Base-by-base conservation (phyloP, 2,329 filamentous ascomycete genomes). In the Trichoderma koningii region DNA sequence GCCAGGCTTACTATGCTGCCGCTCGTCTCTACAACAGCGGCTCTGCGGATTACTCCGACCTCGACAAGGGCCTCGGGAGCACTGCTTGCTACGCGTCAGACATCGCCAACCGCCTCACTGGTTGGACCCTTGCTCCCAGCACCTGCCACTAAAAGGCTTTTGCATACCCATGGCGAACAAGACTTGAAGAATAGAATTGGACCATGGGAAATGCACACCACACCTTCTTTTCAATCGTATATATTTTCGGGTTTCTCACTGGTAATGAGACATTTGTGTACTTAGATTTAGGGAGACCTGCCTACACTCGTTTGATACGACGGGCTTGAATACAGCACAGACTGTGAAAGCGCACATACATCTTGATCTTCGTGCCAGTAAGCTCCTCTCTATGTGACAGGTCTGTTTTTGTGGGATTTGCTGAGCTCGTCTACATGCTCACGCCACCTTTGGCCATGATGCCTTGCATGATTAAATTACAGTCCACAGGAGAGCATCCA, bases 21-120 rank as follows among this genome's bases (percentile, higher is more conserved):
- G 63, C 69, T 50, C 68, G 69, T 23, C 68, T 68, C 42, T 71
- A 71, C 57, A 71, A 71, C 68, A 67, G 64, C 48, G 69, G 69
- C 61, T 71, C 69, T 34, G 69, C 67, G 48, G 64, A 71, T 60
- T 71, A 68, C 62, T 51, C 26, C 47, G 65, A 69, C 68, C 68
- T 71, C 60, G 68, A 68, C 62, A 56, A 68, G 45, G 68, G 68
- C 42, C 63, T 70, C 15, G 65, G 63, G 17, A 62, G 59, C 41
- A 70, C 69, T 42, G 57, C 66, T 34, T 71, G 69, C 69, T 71
- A 71, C 56, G 66, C 66, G 26, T 66, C 67, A 17, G 66, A 70
- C 38, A 66, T 71, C 44, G 69, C 69, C n/a, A 70, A 70, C 66
- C 68, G 69, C 41, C 63, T 70, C 44, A 69, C 63, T 17, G 69